phyloP scores from a whole-genome alignment of 345 rosid species.

The Brassica incana region DNA sequence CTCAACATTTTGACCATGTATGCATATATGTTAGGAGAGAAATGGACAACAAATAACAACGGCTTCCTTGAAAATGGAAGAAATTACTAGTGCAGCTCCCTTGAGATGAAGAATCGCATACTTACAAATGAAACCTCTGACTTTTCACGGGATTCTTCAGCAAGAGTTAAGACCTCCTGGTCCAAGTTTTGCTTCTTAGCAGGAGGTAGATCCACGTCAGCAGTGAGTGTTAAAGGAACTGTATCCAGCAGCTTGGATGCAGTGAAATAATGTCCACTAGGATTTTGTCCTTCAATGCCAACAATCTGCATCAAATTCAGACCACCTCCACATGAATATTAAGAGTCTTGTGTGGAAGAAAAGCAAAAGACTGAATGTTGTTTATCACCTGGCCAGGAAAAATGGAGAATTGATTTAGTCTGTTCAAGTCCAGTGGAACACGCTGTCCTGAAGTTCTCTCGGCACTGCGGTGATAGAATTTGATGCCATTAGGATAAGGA shows the following conservation, averaged over 20 bases:
- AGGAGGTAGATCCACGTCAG: slow-evolving; percentile 53
- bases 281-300: slow-evolving; percentile 87
- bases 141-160: slow-evolving; percentile 31
- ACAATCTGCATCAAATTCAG: slow-evolving; percentile 62
- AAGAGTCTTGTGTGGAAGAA: slow-evolving; percentile 3
- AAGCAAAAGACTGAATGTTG: slow-evolving; percentile 7
- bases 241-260: slow-evolving; percentile 74
- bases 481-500: slow-evolving; percentile 21
- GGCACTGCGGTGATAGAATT: slow-evolving; percentile 46
- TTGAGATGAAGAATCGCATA: slow-evolving; percentile 28
- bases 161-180: slow-evolving; percentile 45
- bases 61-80: not conserved
- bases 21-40: too few relatives aligned
- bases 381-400: slow-evolving; percentile 90
- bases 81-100: not conserved
- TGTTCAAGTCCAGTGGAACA: slow-evolving; percentile 76
- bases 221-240: slow-evolving; percentile 51
- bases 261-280: slow-evolving; percentile 90
- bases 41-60: not conserved
- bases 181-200: slow-evolving; percentile 77
- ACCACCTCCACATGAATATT: slow-evolving; percentile 30
- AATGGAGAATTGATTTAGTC: slow-evolving; percentile 66
- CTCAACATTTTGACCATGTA: not conserved
- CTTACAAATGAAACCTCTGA: slow-evolving; percentile 67
- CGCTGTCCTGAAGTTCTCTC: slow-evolving; percentile 84